Evolutionary conservation across 176 grass and related monocot genomes (phyloP).

Genomic region (Calamus simplicifolius): DNA sequence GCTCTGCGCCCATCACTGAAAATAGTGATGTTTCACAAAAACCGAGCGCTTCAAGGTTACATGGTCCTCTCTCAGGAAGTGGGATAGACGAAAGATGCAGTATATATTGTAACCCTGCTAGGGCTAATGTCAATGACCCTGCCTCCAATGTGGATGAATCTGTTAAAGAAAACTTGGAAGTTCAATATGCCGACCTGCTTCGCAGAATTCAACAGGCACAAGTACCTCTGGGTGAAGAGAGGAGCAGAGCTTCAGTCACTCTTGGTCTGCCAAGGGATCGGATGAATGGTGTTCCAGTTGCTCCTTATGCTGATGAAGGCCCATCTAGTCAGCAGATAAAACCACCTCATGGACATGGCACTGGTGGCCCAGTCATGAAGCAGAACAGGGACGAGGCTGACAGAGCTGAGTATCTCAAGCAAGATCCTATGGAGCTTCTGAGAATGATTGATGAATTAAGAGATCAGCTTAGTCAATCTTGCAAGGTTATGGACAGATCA

Average conservation of each 20-base stretch:
- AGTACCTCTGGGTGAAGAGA: not conserved
- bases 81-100: no score
- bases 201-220: no score
- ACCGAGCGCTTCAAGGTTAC: no score
- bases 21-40: no score
- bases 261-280: no score
- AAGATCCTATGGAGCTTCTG: slow-evolving; percentile 66
- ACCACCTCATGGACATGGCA: not conserved
- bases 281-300: no score
- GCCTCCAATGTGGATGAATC: slow-evolving; percentile 1
- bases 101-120: no score
- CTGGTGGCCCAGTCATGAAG: not conserved
- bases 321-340: not conserved
- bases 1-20: no score
- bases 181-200: no score
- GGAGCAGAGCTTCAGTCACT: not conserved
- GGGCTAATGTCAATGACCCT: not conserved
- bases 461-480: slow-evolving; percentile 67
- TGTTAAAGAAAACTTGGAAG: not conserved
- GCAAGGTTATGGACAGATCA: slow-evolving; percentile 37
- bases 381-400: not conserved
- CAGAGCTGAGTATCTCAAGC: slow-evolving; percentile 20
- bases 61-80: no score
- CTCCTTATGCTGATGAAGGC: no score
- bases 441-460: slow-evolving; percentile 85